Evolutionary conservation across 345 rosid genomes (phyloP), one percentile per base, ranked within the genome.

Genomic region (Aquilaria sinensis): DNA sequence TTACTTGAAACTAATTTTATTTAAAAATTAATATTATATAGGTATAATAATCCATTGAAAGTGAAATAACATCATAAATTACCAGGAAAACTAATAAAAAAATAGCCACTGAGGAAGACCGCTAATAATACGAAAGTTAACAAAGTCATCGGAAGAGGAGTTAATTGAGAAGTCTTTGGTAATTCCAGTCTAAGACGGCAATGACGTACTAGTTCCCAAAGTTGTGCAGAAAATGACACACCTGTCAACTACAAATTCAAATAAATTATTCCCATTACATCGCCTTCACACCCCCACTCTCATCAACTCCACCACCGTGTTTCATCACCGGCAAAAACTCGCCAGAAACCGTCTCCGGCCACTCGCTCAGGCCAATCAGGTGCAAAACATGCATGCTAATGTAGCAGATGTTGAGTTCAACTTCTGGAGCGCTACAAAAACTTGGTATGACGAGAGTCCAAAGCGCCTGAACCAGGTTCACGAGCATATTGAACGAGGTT

Each of bases 121-220:
- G 29, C 63, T 4, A 30, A 47, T 30, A 48, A 60, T 46, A 13
- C 23, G 37, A 60, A 59, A 46, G 6, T 52, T 5, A 15, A 47
- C 23, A 49, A 2, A 16, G 56, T 51, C 48, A 49, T 30, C 51
- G 53, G 48, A 3, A 9, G 43, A 30, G 23, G 23, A 23, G 23
- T 23, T 23, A 23, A 23, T 23, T 51, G 72, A 67, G 69, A 53
- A 12, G 23, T 23, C 23, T 23, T 32, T 31, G 12, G 23, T 12
- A 14, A 6, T 15, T 63, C 62, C 79, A 74, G 41, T 72, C 31
- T 3, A 10, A 61, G 79, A 78, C 81, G 83, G 76, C 80, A 74
- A 72, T 62, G 78, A 76, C 81, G 70, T 74, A 57, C 3, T 31
- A 12, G 34, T 4, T 59, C 33, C 41, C 47, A 9, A 6, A 14